These are phyloP conservation scores for Neoascochyta sp. DNA, from an alignment of 2,329 filamentous ascomycete genomes.

Conservation along the genomic window DNA sequence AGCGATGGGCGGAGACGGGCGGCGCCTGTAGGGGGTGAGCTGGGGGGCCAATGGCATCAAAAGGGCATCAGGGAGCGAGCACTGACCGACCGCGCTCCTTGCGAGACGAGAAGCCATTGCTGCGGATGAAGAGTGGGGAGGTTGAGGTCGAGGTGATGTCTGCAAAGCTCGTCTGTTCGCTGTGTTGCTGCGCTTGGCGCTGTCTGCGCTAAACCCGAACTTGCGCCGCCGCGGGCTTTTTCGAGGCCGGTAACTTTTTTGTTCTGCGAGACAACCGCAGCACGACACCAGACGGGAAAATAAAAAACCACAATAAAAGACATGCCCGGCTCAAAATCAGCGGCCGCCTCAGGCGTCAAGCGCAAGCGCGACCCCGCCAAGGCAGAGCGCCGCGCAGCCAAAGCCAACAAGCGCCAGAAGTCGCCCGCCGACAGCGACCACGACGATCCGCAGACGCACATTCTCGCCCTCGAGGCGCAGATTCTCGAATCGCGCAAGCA, in stretches of 20 bases:
- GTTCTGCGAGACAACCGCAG: background rate
- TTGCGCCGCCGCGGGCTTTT: slow-evolving; percentile 24
- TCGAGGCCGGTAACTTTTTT: slow-evolving; percentile 10
- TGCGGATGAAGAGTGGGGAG: slow-evolving; percentile 44
- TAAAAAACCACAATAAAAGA: background rate
- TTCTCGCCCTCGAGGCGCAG: slow-evolving; percentile 72
- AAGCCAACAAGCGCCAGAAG: slow-evolving; percentile 35
- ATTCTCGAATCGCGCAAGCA: slow-evolving; percentile 83
- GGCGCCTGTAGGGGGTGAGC: slow-evolving; percentile 62
- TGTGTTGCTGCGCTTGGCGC: no score
- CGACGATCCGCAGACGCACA: slow-evolving; percentile 57
- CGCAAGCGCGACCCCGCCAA: slow-evolving; percentile 41
- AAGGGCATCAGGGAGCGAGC: slow-evolving; percentile 16
- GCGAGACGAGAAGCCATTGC: slow-evolving; percentile 98
- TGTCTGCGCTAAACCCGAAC: slow-evolving; percentile 25
- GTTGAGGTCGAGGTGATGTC: slow-evolving; percentile 26
- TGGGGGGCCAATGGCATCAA: slow-evolving; percentile 41
- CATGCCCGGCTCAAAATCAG: slow-evolving; percentile 37
- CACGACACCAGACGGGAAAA: slow-evolving; percentile 2
- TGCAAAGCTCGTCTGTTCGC: no score
- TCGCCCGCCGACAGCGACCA: slow-evolving; percentile 28
- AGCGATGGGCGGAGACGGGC: slow-evolving; percentile 77
- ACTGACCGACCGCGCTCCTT: slow-evolving; percentile 91
- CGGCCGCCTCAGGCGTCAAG: slow-evolving; percentile 38
- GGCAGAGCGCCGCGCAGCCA: slow-evolving; percentile 37